These are phyloP conservation scores for Tricholoma furcatifolium DNA, from an alignment of 768 basidiomycete species.

Conservation along the genomic window DNA sequence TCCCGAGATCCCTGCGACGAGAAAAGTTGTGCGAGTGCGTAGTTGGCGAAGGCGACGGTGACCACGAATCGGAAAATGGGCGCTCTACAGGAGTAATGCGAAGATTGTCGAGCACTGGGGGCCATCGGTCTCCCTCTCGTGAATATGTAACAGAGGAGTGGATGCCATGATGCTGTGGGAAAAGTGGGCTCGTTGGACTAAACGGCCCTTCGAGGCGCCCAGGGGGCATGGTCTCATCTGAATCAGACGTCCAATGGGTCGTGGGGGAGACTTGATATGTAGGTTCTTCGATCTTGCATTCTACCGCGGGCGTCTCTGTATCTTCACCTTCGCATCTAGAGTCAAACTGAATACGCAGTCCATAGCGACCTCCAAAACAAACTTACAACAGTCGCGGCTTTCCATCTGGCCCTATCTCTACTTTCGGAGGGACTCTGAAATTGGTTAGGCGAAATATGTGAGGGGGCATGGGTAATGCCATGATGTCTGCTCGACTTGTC, in stretches of 20 bases:
- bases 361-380: neutral
- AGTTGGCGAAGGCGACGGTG: slow-evolving; percentile 23
- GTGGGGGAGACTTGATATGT: slow-evolving; percentile 40
- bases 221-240: slow-evolving; percentile 26
- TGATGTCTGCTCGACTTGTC: slow-evolving; percentile 68
- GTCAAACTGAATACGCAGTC: neutral
- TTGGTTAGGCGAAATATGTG: slow-evolving; percentile 78
- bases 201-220: slow-evolving; percentile 34
- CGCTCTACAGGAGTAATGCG: slow-evolving; percentile 23
- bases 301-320: slow-evolving; percentile 31
- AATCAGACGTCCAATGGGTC: slow-evolving; percentile 35
- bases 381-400: slow-evolving; percentile 65
- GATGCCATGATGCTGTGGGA: slow-evolving; percentile 28
- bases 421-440: slow-evolving; percentile 81
- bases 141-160: slow-evolving; percentile 25
- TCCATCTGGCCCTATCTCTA: slow-evolving; percentile 72
- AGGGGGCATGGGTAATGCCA: slow-evolving; percentile 68
- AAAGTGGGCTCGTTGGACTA: slow-evolving; percentile 25
- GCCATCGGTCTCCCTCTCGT: slow-evolving; percentile 30
- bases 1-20: slow-evolving; percentile 31
- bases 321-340: slow-evolving; percentile 33
- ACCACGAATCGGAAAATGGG: slow-evolving; percentile 23
- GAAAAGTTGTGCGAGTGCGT: slow-evolving; percentile 25
- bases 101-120: slow-evolving; percentile 26
- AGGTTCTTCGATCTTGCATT: slow-evolving; percentile 49